A percentile compares a stretch with the other conserved stretches of the same genome.
phyloP scores from a whole-genome alignment of 2,329 filamentous ascomycete genomes.

The Raffaelea albimanens region DNA sequence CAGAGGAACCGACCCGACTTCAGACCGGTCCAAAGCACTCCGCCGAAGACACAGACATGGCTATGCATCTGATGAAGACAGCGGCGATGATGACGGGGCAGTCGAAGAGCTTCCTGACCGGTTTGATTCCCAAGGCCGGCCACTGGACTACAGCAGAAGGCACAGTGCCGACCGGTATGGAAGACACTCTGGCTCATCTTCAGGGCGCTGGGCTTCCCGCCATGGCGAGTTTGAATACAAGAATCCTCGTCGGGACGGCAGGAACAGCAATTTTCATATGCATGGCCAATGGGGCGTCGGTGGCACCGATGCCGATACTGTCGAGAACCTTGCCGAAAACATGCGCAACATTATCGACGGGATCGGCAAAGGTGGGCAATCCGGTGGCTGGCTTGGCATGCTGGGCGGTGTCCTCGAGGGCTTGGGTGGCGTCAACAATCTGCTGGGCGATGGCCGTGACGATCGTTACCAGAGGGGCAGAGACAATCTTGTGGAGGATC shows the following conservation, averaged over 20 bases:
- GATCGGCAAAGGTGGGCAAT: slow-evolving; percentile 7
- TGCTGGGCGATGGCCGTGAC: slow-evolving; percentile 4
- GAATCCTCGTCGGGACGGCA: slow-evolving; percentile 9
- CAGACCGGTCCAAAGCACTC: slow-evolving; percentile 19
- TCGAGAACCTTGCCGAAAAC: slow-evolving; percentile 24
- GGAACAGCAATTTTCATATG: slow-evolving; percentile 24
- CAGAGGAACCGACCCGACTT: slow-evolving; percentile 25
- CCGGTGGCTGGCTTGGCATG: slow-evolving; percentile 17
- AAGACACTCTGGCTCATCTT: too few relatives aligned
- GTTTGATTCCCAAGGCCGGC: slow-evolving; percentile 34
- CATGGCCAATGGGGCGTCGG: slow-evolving; percentile 34
- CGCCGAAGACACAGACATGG: slow-evolving; percentile 15
- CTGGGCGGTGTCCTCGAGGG: slow-evolving; percentile 18
- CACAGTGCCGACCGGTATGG: neutral
- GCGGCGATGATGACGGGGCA: slow-evolving; percentile 24
- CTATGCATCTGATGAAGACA: slow-evolving; percentile 18
- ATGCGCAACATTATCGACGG: slow-evolving; percentile 22
- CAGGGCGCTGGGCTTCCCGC: slow-evolving; percentile 23
- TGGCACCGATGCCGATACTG: slow-evolving; percentile 31
- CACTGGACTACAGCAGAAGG: slow-evolving; percentile 20
- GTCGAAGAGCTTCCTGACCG: slow-evolving; percentile 37
- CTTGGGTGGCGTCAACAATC: slow-evolving; percentile 1
- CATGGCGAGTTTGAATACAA: slow-evolving; percentile 33
- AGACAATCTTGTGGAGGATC: too few relatives aligned
- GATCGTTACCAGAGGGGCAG: too few relatives aligned